Base-by-base conservation (phyloP, 177 flowering plant species). In the Telopea speciosissima region DNA sequence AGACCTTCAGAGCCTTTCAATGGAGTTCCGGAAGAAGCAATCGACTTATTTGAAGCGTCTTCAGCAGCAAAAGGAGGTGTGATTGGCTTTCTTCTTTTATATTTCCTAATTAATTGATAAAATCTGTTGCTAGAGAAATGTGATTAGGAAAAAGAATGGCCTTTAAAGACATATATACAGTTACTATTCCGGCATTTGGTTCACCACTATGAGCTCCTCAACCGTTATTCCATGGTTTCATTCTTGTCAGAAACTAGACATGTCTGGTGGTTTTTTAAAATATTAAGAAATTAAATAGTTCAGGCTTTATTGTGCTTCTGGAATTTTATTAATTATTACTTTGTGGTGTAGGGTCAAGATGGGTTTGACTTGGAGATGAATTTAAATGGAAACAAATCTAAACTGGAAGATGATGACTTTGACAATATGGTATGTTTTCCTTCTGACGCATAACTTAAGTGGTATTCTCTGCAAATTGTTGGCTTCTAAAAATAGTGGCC, bases 341-440 rank as follows among this genome's bases (percentile, higher is more conserved):
- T 75, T 76, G 45, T 78, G 78, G 59, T 83, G 74, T 68, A 91
- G 96, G 91, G 91, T 72, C 86, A 85, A 74, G 96, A 93, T 81
- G 97, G 91, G 58, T 86, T 84, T 80, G 99, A 96, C 81, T 72
- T 96, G 75, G 99, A 96, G 85, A 93, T 96, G 91, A 91, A 90
- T 76, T 76, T 89, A 60, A 90, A 88, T 74, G 96, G 87, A 40
- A 80, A 72, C 54, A 85, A 75, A 74, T 83, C 88, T 49, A 75
- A 56, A 81, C 44, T 66, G 61, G 94, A 87, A 58, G 89, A 86
- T 59, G 96, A 93, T 74, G 93, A 85, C 66, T 82, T 91, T 22
- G 82, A 82, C 70, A 86, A 89, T 80, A 75, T 90, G 83, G 99
- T 95, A 87, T 63, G 83, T 40, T 54, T 33, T 42, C 31, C 33